A percentile compares a stretch with the other conserved stretches of the same genome.
Conservation (phyloP, 1,284 basidiomycete genomes). For the Ceratobasidium theobromae region DNA sequence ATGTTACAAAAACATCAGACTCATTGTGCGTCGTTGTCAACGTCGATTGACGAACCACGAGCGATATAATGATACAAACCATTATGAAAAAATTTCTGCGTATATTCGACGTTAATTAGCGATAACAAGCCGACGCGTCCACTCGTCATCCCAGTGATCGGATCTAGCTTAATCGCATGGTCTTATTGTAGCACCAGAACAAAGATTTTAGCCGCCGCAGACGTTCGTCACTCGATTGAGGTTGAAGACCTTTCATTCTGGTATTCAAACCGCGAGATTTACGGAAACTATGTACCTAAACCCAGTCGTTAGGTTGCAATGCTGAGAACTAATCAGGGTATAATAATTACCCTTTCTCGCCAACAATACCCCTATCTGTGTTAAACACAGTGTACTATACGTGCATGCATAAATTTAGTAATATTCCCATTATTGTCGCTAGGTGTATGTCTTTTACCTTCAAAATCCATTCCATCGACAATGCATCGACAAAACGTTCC, state of each 20-base stretch:
- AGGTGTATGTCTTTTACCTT: conserved; percentile 26
- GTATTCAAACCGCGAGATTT: conserved; percentile 11
- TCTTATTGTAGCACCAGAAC: background rate
- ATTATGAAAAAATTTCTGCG: background rate
- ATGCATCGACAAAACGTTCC: conserved; percentile 31
- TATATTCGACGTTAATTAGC: background rate
- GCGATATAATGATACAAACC: conserved; percentile 18
- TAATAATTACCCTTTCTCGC: conserved; percentile 33
- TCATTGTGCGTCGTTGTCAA: too few species aligned
- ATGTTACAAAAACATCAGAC: too few species aligned
- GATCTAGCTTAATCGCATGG: too few species aligned
- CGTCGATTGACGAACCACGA: too few species aligned
- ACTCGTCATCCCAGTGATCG: too few species aligned
- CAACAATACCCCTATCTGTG: conserved; percentile 33
- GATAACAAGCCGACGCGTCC: background rate
- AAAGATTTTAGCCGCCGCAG: background rate
- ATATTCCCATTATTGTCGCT: background rate
- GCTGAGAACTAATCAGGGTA: background rate
- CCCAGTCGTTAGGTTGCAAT: background rate
- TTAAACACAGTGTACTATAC: conserved; percentile 35
- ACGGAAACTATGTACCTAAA: conserved; percentile 31
- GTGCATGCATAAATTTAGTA: background rate
- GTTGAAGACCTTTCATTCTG: background rate
- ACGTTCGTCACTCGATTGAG: background rate
- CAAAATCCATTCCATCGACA: conserved; percentile 34